A percentile compares a stretch with the other conserved stretches of the same genome.
These are phyloP conservation scores for Cyberlindnera meyerae DNA, from an alignment of 805 yeast species.

Conservation along the genomic window DNA sequence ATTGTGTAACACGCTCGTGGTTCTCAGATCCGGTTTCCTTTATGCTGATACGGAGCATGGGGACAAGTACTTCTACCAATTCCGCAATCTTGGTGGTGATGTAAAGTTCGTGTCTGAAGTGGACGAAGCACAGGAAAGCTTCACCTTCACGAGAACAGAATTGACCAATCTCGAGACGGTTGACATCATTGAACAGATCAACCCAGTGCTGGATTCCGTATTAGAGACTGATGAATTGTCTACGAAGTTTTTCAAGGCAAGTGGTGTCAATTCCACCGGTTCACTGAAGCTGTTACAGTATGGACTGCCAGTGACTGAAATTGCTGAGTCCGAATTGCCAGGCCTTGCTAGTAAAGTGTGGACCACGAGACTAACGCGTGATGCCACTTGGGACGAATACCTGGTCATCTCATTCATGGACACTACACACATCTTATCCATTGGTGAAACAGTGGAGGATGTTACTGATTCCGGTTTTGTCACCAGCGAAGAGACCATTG, in stretches of 20 bases:
- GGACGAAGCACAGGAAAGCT: conserved; percentile 29
- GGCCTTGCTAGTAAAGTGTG: conserved; percentile 55
- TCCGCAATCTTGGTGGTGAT: conserved; percentile 68
- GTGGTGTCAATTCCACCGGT: conserved; percentile 42
- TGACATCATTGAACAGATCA: conserved; percentile 38
- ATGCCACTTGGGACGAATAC: conserved; percentile 52
- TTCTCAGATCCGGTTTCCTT: conserved; percentile 72
- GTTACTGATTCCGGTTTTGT: conserved; percentile 62
- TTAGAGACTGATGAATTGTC: conserved; percentile 28
- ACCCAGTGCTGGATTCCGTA: conserved; percentile 47
- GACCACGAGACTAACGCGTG: conserved; percentile 47
- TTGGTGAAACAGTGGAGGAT: conserved; percentile 79
- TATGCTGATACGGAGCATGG: conserved; percentile 61
- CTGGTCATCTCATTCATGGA: conserved; percentile 61
- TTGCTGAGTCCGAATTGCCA: conserved; percentile 78
- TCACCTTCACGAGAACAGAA: conserved; percentile 27
- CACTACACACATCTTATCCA: conserved; percentile 66
- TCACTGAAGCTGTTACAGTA: conserved; percentile 44
- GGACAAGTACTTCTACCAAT: conserved; percentile 69
- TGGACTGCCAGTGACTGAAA: conserved; percentile 54
- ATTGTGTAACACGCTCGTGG: conserved; percentile 45
- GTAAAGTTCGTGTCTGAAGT: conserved; percentile 33
- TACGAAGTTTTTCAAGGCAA: conserved; percentile 38
- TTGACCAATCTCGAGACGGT: conserved; percentile 57
- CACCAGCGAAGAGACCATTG: conserved; percentile 54